Conservation (phyloP, 2,329 filamentous ascomycete genomes). For the Orbilia quercus region DNA sequence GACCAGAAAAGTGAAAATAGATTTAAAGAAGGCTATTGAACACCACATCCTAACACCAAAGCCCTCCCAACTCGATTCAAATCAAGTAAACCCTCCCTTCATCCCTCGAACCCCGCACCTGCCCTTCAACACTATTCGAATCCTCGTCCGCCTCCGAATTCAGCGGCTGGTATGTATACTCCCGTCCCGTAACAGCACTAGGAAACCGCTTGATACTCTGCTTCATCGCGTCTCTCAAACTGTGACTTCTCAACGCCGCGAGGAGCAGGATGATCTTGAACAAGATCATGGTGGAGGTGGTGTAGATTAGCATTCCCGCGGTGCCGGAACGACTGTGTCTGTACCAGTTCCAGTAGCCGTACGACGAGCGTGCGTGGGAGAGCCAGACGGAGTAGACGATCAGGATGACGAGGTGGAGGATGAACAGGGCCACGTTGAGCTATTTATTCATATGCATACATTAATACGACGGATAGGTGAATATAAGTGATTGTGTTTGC, state of each 20-base stretch:
- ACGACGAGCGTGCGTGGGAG: no score
- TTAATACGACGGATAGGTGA: no score
- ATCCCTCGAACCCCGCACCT: constrained; percentile 20
- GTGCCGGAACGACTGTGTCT: no score
- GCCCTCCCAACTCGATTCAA: constrained; percentile 2
- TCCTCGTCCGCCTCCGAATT: constrained; percentile 18
- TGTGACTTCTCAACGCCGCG: constrained; percentile 3
- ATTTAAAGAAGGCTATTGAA: not conserved
- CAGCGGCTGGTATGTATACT: constrained; percentile 25
- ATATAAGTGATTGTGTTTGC: no score
- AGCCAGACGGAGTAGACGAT: constrained; percentile 18
- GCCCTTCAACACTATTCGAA: constrained; percentile 1
- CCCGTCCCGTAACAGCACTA: constrained; percentile 6
- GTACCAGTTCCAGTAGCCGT: constrained; percentile 1
- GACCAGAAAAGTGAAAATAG: constrained; percentile 4
- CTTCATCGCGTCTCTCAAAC: constrained; percentile 1
- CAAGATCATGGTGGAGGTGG: constrained; percentile 27
- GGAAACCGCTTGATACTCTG: constrained; percentile 6
- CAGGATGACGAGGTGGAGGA: constrained; percentile 35
- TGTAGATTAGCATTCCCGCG: constrained; percentile 36
- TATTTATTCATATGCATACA: constrained; percentile 2
- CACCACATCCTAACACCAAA: not conserved
- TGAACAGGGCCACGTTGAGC: constrained; percentile 24
- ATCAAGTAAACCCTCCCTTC: constrained; percentile 29
- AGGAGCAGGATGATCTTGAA: constrained; percentile 30